These are phyloP conservation scores for Eucalyptus polybractea DNA, from an alignment of 345 rosid genomes.

Conservation along the genomic window DNA sequence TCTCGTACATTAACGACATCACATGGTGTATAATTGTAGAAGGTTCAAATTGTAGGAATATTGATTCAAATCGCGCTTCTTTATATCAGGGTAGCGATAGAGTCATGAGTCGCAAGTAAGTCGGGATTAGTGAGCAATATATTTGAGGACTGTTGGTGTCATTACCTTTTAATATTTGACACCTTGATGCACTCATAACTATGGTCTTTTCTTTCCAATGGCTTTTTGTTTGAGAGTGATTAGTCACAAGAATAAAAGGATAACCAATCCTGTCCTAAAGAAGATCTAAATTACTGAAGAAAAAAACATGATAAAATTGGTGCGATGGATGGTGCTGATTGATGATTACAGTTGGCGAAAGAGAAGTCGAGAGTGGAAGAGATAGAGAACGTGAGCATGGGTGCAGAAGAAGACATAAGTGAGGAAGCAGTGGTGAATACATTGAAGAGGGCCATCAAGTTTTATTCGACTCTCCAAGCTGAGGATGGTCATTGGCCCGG, in stretches of 20 bases:
- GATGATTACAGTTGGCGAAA: neutral
- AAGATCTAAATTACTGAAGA: neutral
- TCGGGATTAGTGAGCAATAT: neutral
- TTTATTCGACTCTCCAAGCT: constrained; percentile 18
- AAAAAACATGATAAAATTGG: neutral
- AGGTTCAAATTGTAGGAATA: neutral
- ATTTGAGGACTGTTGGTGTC: neutral
- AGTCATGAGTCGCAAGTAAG: neutral
- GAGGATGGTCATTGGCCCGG: constrained; percentile 36
- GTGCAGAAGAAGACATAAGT: constrained; percentile 9
- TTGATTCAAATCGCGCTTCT: neutral
- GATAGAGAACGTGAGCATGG: neutral
- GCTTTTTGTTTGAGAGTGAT: neutral
- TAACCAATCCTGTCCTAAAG: neutral
- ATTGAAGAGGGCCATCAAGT: constrained; percentile 15
- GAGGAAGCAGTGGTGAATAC: constrained; percentile 12
- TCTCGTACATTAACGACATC: neutral
- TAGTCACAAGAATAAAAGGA: neutral
- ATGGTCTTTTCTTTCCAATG: neutral
- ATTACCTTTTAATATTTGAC: neutral
- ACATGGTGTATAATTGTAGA: neutral
- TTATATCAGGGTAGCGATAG: neutral
- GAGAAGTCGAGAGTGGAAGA: neutral
- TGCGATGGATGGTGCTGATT: neutral
- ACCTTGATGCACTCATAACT: neutral